Evolutionary conservation across 129 eudicot genomes (phyloP).

Genomic region (Ambrosia trifida): DNA sequence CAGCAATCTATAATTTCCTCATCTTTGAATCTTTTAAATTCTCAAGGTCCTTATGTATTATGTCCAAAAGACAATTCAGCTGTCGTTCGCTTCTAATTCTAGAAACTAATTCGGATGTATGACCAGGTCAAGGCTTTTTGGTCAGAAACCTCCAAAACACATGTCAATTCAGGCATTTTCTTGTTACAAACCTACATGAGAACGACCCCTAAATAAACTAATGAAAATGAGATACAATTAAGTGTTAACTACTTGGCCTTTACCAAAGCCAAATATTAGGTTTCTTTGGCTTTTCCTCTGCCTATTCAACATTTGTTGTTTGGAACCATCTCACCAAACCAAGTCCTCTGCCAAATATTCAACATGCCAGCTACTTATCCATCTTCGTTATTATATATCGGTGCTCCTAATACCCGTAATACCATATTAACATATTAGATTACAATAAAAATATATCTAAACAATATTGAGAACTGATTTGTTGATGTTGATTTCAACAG

Average conservation of each 20-base stretch:
- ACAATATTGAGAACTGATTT: slow-evolving; percentile 30
- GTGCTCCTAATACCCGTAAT: not conserved
- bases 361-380: slow-evolving; percentile 17
- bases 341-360: slow-evolving; percentile 16
- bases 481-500: slow-evolving; percentile 32
- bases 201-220: slow-evolving; percentile 24
- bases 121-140: slow-evolving; percentile 26
- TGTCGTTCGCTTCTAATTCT: slow-evolving; percentile 12
- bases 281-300: slow-evolving; percentile 31
- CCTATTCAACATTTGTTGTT: slow-evolving; percentile 16
- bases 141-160: slow-evolving; percentile 23
- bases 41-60: not conserved
- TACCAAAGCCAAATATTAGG: slow-evolving; percentile 22
- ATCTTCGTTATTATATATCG: not conserved
- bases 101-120: slow-evolving; percentile 7
- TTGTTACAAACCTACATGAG: slow-evolving; percentile 24
- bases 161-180: slow-evolving; percentile 27
- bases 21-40: not conserved
- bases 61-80: not conserved
- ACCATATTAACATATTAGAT: slow-evolving; percentile 10
- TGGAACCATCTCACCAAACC: slow-evolving; percentile 14
- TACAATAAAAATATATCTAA: slow-evolving; percentile 22
- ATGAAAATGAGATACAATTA: slow-evolving; percentile 11
- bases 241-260: slow-evolving; percentile 18
- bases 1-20: too few relatives aligned